These are phyloP conservation scores for Triticum dicoccoides DNA, from an alignment of 176 grass and related monocot genomes.

Conservation along the genomic window DNA sequence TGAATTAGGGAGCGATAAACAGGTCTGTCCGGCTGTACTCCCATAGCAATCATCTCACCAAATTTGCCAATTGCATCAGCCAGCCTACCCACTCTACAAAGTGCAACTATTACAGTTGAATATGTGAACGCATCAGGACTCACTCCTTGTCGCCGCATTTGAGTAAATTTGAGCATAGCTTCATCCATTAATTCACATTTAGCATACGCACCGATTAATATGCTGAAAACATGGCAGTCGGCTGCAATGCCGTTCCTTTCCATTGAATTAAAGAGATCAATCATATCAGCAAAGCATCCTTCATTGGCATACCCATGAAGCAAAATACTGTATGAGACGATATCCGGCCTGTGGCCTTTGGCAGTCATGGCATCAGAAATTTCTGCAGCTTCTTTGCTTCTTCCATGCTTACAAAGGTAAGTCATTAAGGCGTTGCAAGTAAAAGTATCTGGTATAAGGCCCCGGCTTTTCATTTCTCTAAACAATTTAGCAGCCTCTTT, in stretches of 20 bases:
- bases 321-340: neutral
- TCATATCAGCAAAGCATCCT: neutral
- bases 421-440: neutral
- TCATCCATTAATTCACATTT: neutral
- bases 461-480: neutral
- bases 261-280: neutral
- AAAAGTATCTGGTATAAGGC: neutral
- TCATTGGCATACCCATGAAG: neutral
- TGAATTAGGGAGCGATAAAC: neutral
- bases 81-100: neutral
- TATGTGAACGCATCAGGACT: neutral
- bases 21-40: fast-evolving
- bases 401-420: neutral
- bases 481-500: neutral
- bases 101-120: neutral
- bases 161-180: neutral
- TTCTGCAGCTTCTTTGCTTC: neutral
- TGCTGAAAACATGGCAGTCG: neutral
- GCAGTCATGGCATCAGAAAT: neutral
- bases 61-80: neutral
- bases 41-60: neutral
- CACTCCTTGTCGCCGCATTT: neutral
- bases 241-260: neutral
- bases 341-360: neutral
- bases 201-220: neutral